These are phyloP conservation scores for Arthrinium phaeospermum DNA, from an alignment of 2,329 filamentous ascomycete species.

Conservation along the genomic window DNA sequence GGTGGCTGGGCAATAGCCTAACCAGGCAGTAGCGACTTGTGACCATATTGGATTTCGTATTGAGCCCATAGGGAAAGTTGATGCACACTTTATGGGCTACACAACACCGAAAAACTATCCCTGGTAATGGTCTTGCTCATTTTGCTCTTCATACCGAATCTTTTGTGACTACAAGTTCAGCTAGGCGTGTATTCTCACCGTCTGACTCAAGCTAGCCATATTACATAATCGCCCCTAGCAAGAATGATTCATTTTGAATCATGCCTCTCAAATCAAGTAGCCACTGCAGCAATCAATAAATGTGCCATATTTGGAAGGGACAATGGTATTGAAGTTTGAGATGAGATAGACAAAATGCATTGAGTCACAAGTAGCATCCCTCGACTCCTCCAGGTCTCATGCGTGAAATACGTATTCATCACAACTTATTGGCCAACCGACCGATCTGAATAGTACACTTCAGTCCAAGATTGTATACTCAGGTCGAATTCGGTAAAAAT, in stretches of 20 bases:
- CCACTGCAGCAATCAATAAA: not conserved
- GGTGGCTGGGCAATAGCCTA: not conserved
- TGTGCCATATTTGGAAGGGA: not conserved
- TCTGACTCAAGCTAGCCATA: not conserved
- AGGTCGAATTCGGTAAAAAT: no score
- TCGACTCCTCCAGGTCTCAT: not conserved
- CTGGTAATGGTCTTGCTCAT: no score
- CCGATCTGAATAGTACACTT: not conserved
- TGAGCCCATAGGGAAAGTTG: not conserved
- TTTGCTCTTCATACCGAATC: no score
- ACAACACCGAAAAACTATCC: not conserved
- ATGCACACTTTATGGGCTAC: not conserved
- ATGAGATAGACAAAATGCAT: not conserved
- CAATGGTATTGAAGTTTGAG: not conserved
- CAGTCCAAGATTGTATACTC: not conserved
- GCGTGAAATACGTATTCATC: not conserved
- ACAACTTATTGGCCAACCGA: not conserved
- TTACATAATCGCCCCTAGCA: constrained; percentile 7
- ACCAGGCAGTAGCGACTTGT: not conserved
- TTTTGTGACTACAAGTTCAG: not conserved
- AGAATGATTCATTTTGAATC: constrained; percentile 16
- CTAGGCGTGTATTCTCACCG: not conserved
- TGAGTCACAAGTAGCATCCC: no score
- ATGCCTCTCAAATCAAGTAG: not conserved
- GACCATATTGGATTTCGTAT: not conserved